These are phyloP conservation scores for Salix dunnii DNA, from an alignment of 345 rosid genomes.

Conservation along the genomic window DNA sequence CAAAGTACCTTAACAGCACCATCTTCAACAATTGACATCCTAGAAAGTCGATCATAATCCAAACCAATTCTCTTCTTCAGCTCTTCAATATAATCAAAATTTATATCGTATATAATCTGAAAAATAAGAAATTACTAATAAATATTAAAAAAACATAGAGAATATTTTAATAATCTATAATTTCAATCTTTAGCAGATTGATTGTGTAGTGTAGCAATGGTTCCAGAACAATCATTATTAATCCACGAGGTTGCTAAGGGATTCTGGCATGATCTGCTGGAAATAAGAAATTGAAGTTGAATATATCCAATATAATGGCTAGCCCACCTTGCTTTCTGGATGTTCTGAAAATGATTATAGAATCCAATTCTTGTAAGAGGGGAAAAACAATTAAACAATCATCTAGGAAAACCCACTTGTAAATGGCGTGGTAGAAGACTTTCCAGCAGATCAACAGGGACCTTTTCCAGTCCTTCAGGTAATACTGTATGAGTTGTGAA, in stretches of 20 bases:
- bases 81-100: slow-evolving; percentile 40
- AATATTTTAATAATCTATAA: too few species aligned
- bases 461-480: slow-evolving; percentile 43
- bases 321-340: not conserved
- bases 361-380: not conserved
- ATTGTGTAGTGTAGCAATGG: too few species aligned
- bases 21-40: slow-evolving; percentile 51
- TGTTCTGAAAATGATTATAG: not conserved
- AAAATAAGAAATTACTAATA: not conserved
- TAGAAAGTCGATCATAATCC: slow-evolving; percentile 41
- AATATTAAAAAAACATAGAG: not conserved
- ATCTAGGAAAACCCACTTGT: slow-evolving; percentile 29
- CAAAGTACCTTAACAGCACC: slow-evolving; percentile 44
- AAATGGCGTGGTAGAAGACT: slow-evolving; percentile 51
- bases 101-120: slow-evolving; percentile 50
- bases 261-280: too few species aligned
- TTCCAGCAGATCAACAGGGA: slow-evolving; percentile 43
- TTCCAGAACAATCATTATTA: too few species aligned
- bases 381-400: not conserved
- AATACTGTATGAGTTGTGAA: slow-evolving; percentile 44
- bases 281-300: too few species aligned
- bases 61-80: slow-evolving; percentile 41
- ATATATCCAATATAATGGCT: too few species aligned
- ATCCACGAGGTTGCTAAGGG: too few species aligned
- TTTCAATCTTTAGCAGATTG: too few species aligned